Base-by-base conservation (phyloP, 371 early-diverging fungal species). In the Lichtheimia corymbifera region DNA sequence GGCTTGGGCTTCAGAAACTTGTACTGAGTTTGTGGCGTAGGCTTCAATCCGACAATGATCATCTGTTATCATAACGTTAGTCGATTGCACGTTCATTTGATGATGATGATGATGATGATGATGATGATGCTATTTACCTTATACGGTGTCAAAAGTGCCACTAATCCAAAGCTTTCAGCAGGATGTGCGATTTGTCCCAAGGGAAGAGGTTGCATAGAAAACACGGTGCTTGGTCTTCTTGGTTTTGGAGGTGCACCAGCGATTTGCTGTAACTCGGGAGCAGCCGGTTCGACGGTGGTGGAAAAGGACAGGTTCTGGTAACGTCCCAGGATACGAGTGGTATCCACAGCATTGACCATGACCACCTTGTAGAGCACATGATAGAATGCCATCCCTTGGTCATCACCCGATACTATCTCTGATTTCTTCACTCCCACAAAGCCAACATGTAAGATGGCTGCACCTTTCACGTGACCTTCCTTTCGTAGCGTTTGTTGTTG, bases 381-480 rank as follows among this genome's bases (percentile, higher is more conserved):
- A 62, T 87, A 85, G 68, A 91, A 93, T 0, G 88, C 87, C 79
- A 86, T 84, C 5, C 91, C 91, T 77, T 85, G 82, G 61, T 90
- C 84, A 55, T 93, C 92, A 1, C 83, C 89, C 1, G 89, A 88
- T 14, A 91, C 84, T 40, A 93, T 77, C 6, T 87, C 90, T 12
- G 82, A 75, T 56, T 82, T 76, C 56, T 84, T 84, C 28, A 83
- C 80, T 6, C 89, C 88, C 15, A 88, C 82, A 72, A 91, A 91
- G 0, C 83, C 83, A 57, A 92, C 67, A 66, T 90, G 88, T 24
- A 89, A 67, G 42, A 93, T 85, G 3, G 89, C 74, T 1, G 89
- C 77, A 6, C 88, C 90, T 60, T 79, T 77, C 6, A 85, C 68
- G 71, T 93, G 93, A 2, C 91, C 92, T 50, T 88, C 85, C 59